Base-by-base conservation (phyloP, 306 rosid genomes). In the Fragaria iinumae region DNA sequence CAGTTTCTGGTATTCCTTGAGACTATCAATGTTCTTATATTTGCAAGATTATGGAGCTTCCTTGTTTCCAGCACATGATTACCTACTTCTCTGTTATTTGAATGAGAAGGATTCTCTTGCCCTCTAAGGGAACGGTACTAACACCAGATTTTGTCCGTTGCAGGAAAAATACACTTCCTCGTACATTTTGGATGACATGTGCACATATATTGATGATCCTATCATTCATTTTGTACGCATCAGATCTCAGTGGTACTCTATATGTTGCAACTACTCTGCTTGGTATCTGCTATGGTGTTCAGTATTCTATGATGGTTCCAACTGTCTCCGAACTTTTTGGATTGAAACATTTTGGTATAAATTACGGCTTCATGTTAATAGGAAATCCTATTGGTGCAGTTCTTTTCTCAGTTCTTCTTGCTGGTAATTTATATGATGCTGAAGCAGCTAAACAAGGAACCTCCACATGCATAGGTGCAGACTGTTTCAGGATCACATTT, bases 401-500 rank as follows among this genome's bases (percentile, higher is more conserved):
- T 71, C 76, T 92, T 80, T 90, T 90, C 87, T 87, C 96, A 23
- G 91, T 80, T 79, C 21, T 90, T 27, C 92, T 92, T 44, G 89
- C 92, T 64, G 90, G 90, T 53, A 79, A 67, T 68, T 69, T 92
- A 36, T 92, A 92, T 72, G 96, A 94, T 63, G 59, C 78, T 16
- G 96, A 94, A 88, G 98, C 98, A 66, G 81, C 85, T 43, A 91
- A 84, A 87, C 91, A 89, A 86, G 97, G 97, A 79, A 78, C 60
- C 1, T 83, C 91, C 74, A 84, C 91, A 34, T 90, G 93, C 83
- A 41, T 89, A 44, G 98, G 96, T 57, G 74, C 90, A 29, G 34
- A 74, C 74, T 94, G 98, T 86, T 91, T 89, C 87, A 83, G 97
- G 84, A 55, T 82, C 60, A 91, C 96, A 25, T 93, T 93, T 88